Evolutionary conservation across 2,329 filamentous ascomycete species (phyloP), one percentile per base, ranked within the genome.

Genomic region (Leptosphaerulina australis): DNA sequence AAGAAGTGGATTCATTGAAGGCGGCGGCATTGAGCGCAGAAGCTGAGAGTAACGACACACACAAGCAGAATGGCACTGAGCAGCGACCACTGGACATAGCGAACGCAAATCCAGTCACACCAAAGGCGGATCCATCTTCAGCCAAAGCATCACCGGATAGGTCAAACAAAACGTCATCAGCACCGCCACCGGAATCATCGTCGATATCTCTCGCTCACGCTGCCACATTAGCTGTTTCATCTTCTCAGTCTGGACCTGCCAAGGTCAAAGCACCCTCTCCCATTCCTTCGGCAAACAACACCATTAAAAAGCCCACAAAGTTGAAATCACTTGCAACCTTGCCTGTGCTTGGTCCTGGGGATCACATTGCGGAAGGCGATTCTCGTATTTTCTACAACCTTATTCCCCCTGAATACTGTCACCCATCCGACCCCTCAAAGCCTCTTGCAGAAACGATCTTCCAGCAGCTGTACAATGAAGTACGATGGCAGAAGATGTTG

Each of bases 401-500:
- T 24, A 80, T 97, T 1, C 79, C 88, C 2, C 14, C 49, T 7
- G 53, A 62, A 3, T 35, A 62, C 4, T 33, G 40, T 11, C 66
- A 73, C 36, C 61, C 66, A 2, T 57, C 60, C 12, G 56, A 67
- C 18, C 56, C 56, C 3, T 63, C 62, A 1, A 66, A 73, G 0
- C 66, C 76, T 5, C 64, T 88, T 1, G 78, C 79, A 4, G 74
- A 82, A 1, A 77, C 79, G 12, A 81, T 88, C 5, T 97, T 96
- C 68, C 79, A 86, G 15, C 81, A 80, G 29, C 77, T 96, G 12
- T 84, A 84, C 43, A 75, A 82, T 11, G 92, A 97, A 69, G 85
- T 97, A 0, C 77, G 81, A 59, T 99, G 93, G 91, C 87, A 93
- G 67, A 88, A 83, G 58, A 97, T 99, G 94, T 87, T 87, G 33